Evolutionary conservation across 164 flowering plant species (phyloP).

Genomic region (Nymphaea colorata): DNA sequence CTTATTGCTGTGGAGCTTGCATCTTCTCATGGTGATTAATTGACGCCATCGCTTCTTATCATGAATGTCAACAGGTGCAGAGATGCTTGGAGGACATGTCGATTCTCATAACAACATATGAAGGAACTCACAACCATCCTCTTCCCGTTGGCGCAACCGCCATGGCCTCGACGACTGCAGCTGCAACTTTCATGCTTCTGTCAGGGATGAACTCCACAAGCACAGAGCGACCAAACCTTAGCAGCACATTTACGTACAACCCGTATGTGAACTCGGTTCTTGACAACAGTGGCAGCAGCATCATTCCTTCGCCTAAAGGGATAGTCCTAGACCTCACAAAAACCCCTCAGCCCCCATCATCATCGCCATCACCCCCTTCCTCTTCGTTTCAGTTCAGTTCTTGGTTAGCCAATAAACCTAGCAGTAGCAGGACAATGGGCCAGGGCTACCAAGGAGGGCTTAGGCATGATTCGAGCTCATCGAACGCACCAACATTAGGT

Average conservation of each 20-base stretch:
- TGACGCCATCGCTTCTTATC: neutral
- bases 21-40: no score
- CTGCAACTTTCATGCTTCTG: conserved; percentile 27
- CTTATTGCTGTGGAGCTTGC: neutral
- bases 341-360: neutral
- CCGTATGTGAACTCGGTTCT: neutral
- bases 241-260: conserved; percentile 3
- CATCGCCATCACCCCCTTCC: neutral
- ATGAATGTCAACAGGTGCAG: conserved; percentile 35
- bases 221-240: neutral
- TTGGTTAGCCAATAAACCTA: neutral
- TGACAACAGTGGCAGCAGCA: neutral
- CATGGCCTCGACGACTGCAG: conserved; percentile 50
- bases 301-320: conserved; percentile 17
- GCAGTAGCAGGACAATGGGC: neutral
- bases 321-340: conserved; percentile 37
- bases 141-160: conserved; percentile 65
- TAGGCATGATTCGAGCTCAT: neutral
- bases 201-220: conserved; percentile 9
- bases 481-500: neutral
- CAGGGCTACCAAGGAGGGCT: neutral
- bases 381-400: neutral
- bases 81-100: conserved; percentile 72
- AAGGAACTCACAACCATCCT: conserved; percentile 72
- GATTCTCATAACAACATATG: conserved; percentile 60